Evolutionary conservation across 2,329 filamentous ascomycete species (phyloP), one percentile per base, ranked within the genome.

Genomic region (Bisporella sp.): DNA sequence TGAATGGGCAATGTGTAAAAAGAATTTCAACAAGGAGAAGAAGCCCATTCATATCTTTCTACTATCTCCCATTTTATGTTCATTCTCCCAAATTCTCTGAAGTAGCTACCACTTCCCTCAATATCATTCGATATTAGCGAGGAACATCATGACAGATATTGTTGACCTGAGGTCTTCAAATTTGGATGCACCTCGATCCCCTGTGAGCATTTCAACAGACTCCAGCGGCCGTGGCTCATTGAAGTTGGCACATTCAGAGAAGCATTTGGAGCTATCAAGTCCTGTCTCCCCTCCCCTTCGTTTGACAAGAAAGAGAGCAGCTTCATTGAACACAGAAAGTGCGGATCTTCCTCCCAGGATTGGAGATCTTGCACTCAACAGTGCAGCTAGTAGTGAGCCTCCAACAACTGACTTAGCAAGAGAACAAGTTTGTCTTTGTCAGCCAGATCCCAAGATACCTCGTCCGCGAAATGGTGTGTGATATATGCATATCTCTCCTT

Each of bases 401-500:
- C 48, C 42, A 47, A 52, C 52, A 35, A 54, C 51, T 51, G 55
- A 58, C 47, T 45, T 56, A 46, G 52, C 56, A 47, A 60, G 59
- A 56, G 62, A 63, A 46, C 62, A 81, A 57, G 78, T 85, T 55
- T 87, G 83, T 68, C 75, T 87, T 59, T 87, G 83, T 66, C 82
- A 84, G 60, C 81, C 82, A 39, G 82, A 85, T 61, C 82, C 82
- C 29, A 87, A 86, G 66, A 85, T 87, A 54, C 83, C 83, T 52
- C 73, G 83, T 60, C 83, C 83, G 58, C 77, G 83, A 68, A 87
- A 87, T 73, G 81, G 83, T 85, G 69, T 69, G 81, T 73, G 42
- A 53, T 30, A 30, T 7, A 11, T 30, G 50, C 30, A 47, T 30
- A 39, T 49, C 46, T 52, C 46, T 57, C 49, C 55, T 59, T 62